Percentiles rank a stretch among this genome's conserved stretches.
Conservation (phyloP, 2,329 filamentous ascomycete species). For the Metarhizium brunneum region DNA sequence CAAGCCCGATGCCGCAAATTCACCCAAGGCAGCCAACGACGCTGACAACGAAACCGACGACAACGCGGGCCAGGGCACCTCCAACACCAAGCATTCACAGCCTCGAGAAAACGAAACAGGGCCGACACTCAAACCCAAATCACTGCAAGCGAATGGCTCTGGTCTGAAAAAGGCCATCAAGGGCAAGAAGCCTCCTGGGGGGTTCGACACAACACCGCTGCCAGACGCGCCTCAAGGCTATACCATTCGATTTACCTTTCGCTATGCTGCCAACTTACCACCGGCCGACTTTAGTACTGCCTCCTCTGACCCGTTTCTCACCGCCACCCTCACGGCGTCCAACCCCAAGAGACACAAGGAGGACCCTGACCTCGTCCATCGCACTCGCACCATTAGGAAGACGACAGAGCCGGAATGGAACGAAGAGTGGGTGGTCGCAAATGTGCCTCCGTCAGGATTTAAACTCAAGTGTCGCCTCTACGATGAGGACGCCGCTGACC, state of each 20-base stretch:
- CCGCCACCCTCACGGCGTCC: slow-evolving; percentile 63
- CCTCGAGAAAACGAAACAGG: background rate
- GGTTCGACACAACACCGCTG: slow-evolving; percentile 71
- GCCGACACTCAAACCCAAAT: background rate
- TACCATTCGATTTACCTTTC: slow-evolving; percentile 77
- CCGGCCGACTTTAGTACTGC: slow-evolving; percentile 68
- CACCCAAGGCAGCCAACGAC: background rate
- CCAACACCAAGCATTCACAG: background rate
- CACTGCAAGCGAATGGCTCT: background rate
- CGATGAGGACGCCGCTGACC: slow-evolving; percentile 81
- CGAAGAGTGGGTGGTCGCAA: slow-evolving; percentile 78
- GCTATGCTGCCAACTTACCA: slow-evolving; percentile 71
- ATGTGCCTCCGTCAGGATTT: slow-evolving; percentile 74
- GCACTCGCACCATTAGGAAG: slow-evolving; percentile 66
- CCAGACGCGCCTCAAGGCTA: slow-evolving; percentile 68
- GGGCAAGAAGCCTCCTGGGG: slow-evolving; percentile 52
- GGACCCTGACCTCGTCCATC: slow-evolving; percentile 64
- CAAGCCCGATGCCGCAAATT: background rate
- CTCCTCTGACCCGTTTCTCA: slow-evolving; percentile 76
- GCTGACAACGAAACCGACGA: background rate
- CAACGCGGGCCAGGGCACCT: background rate
- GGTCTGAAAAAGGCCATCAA: slow-evolving; percentile 17
- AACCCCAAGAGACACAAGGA: slow-evolving; percentile 76
- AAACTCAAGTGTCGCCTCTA: slow-evolving; percentile 77
- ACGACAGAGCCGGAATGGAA: slow-evolving; percentile 74